Base-by-base conservation (phyloP, 306 rosid species). In the Acacia melanoxylon region DNA sequence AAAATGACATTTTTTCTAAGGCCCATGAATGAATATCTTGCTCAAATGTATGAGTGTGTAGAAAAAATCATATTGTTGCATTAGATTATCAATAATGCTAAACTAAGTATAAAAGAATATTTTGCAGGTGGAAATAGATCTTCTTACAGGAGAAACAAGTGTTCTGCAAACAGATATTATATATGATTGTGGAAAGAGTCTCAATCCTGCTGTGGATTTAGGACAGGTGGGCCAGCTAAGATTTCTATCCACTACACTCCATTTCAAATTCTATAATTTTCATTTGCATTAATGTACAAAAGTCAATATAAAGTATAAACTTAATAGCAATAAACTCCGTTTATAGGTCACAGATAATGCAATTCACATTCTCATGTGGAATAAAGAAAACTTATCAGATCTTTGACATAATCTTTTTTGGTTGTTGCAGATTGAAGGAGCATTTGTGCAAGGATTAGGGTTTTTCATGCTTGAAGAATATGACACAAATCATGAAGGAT, bases 101-200 rank as follows among this genome's bases (percentile, higher is more conserved):
- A 27, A 10, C 66, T 71, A 78, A 74, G 67, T 31, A 31, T 22
- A 19, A 48, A 45, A 58, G 22, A 19, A 67, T 76, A 62, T 83
- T 77, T 84, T 5, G 11, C 94, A 95, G 99, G 99, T 93, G 79
- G 97, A 93, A 87, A 85, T 95, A 54, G 84, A 93, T 88, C 85
- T 95, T 87, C 85, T 93, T 75, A 93, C 89, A 0, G 99, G 99
- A 78, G 94, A 85, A 88, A 93, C 98, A 82, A 87, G 80, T 45
- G 78, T 93, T 83, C 80, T 93, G 81, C 95, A 82, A 84, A 78
- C 91, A 5, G 99, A 95, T 87, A 91, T 95, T 65, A 78, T 93
- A 80, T 95, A 93, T 78, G 99, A 95, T 80, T 95, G 97, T 80
- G 99, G 98, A 78, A 97, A 88, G 86, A 89, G 94, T 88, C 99